Evolutionary conservation across 2,329 filamentous ascomycete genomes (phyloP).

Genomic region (Scedosporium minutisporum): DNA sequence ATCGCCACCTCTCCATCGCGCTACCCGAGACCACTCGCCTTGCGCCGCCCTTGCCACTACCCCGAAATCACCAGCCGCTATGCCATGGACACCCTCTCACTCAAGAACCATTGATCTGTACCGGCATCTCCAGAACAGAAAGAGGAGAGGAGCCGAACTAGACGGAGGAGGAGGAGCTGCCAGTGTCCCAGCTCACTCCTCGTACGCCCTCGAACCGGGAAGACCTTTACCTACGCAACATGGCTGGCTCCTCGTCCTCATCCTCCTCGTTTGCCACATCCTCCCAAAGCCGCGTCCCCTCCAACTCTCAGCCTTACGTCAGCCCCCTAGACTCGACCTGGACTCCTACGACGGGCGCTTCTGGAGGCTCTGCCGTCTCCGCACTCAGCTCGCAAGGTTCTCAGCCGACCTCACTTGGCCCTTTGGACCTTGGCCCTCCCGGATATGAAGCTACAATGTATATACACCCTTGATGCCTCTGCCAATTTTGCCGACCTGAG

Average conservation of each 20-base stretch:
- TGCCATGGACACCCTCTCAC: neutral
- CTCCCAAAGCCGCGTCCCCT: constrained; percentile 30
- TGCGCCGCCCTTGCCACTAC: neutral
- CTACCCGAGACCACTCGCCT: neutral
- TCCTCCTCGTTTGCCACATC: constrained; percentile 39
- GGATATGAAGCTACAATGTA: constrained; percentile 47
- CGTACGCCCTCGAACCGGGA: neutral
- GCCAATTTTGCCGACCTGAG: neutral
- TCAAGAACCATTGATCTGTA: neutral
- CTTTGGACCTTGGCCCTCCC: constrained; percentile 41
- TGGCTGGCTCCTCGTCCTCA: constrained; percentile 33
- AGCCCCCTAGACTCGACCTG: constrained; percentile 35
- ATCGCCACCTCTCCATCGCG: neutral
- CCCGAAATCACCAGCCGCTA: neutral
- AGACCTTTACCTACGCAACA: constrained; percentile 10
- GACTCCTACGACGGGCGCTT: constrained; percentile 24
- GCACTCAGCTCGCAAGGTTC: constrained; percentile 29
- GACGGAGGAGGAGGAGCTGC: neutral
- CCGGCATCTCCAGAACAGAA: neutral
- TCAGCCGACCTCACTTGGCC: constrained; percentile 28
- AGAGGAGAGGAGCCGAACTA: neutral
- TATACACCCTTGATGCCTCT: constrained; percentile 11
- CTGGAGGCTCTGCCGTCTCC: constrained; percentile 30
- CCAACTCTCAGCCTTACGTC: constrained; percentile 26
- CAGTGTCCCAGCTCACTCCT: neutral